Evolutionary conservation across 352 stramenopile species (phyloP).

Genomic region (Aphanomyces invadans): DNA sequence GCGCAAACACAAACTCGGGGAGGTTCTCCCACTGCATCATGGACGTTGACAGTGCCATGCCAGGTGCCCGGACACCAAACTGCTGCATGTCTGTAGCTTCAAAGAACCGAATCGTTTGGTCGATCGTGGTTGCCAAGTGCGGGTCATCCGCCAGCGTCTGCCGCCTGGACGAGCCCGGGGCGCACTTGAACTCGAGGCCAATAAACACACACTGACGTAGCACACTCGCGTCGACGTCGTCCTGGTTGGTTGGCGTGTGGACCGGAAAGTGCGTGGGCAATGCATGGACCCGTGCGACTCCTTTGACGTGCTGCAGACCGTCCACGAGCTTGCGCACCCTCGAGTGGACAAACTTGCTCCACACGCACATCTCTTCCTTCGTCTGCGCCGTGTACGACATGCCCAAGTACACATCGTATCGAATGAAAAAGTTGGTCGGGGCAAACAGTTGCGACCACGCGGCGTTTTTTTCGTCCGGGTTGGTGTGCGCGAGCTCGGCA

Average conservation of each 20-base stretch:
- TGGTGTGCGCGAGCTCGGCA: constrained; percentile 47
- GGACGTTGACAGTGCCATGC: constrained; percentile 49
- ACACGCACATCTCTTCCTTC: constrained; percentile 61
- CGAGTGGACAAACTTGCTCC: constrained; percentile 78
- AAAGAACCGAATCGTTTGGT: constrained; percentile 78
- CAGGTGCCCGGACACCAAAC: constrained; percentile 58
- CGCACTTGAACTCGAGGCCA: constrained; percentile 59
- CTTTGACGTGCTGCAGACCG: constrained; percentile 53
- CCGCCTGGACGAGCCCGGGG: neutral
- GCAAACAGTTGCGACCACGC: constrained; percentile 67
- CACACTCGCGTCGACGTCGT: constrained; percentile 20
- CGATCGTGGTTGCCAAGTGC: constrained; percentile 57
- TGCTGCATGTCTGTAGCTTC: constrained; percentile 76
- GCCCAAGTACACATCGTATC: constrained; percentile 69
- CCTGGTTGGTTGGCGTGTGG: constrained; percentile 23
- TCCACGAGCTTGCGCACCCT: constrained; percentile 71
- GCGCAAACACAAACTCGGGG: constrained; percentile 61
- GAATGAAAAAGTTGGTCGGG: constrained; percentile 77
- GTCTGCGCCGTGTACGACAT: constrained; percentile 59
- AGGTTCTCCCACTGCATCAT: constrained; percentile 56
- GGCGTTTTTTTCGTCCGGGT: constrained; percentile 33
- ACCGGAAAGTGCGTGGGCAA: constrained; percentile 61
- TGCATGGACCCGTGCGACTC: constrained; percentile 52
- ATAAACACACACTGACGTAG: constrained; percentile 76
- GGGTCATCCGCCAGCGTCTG: constrained; percentile 47